These are phyloP conservation scores for Sphaceloma murrayae DNA, from an alignment of 2,329 filamentous ascomycete species.

Conservation along the genomic window DNA sequence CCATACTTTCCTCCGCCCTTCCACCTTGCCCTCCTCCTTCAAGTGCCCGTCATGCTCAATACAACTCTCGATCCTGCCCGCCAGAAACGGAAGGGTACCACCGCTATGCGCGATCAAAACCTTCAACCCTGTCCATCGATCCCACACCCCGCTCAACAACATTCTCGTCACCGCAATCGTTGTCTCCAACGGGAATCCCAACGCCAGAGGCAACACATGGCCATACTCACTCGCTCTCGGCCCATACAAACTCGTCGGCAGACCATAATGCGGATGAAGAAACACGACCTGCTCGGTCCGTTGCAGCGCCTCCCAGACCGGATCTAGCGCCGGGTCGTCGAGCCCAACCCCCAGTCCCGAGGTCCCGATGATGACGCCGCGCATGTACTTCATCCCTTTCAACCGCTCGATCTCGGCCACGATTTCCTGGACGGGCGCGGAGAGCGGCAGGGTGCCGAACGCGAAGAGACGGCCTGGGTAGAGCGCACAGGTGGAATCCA, in stretches of 20 bases:
- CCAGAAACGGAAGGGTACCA: conserved; percentile 79
- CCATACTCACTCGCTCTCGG: conserved; percentile 62
- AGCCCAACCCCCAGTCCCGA: conserved; percentile 69
- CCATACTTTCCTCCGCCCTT: conserved; percentile 51
- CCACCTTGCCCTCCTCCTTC: conserved; percentile 50
- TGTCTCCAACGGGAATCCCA: conserved; percentile 87
- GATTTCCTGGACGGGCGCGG: conserved; percentile 52
- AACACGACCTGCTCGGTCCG: conserved; percentile 60
- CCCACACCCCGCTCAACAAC: conserved; percentile 79
- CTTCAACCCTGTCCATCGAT: conserved; percentile 57
- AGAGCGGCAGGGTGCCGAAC: conserved; percentile 73
- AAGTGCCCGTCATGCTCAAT: conserved; percentile 73
- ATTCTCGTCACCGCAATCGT: conserved; percentile 83
- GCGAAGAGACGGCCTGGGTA: conserved; percentile 65
- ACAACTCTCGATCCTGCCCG: conserved; percentile 80
- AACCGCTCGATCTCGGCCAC: conserved; percentile 57
- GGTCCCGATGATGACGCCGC: conserved; percentile 84
- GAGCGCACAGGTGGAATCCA: conserved; percentile 59
- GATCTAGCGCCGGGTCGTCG: conserved; percentile 64
- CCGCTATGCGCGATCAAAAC: conserved; percentile 82
- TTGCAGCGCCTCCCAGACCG: conserved; percentile 62
- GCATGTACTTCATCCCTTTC: conserved; percentile 53
- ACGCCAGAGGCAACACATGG: conserved; percentile 73
- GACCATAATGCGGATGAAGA: conserved; percentile 84
- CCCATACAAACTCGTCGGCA: conserved; percentile 72